Evolutionary conservation across 2,329 filamentous ascomycete genomes (phyloP).

Genomic region (Cordyceps tenuipes): DNA sequence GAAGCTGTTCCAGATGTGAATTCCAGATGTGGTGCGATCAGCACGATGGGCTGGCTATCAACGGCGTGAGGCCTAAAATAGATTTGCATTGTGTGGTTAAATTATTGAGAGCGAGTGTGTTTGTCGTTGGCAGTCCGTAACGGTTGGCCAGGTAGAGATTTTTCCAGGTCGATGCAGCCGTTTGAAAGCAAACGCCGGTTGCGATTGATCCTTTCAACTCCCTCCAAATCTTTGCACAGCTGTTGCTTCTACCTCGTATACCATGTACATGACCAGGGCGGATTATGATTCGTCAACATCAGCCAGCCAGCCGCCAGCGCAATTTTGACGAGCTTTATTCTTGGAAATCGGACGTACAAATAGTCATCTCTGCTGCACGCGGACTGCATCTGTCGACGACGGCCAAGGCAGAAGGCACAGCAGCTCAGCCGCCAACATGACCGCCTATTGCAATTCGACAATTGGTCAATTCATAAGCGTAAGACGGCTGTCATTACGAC

Average conservation of each 20-base stretch:
- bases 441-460: neutral
- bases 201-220: neutral
- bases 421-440: neutral
- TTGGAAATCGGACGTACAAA: neutral
- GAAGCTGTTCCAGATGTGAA: neutral
- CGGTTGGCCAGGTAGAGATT: neutral
- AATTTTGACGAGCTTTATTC: neutral
- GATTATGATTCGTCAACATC: too few relatives aligned
- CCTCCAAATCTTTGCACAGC: neutral
- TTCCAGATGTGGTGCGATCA: neutral
- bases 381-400: neutral
- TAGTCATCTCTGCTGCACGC: neutral
- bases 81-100: neutral
- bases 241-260: too few relatives aligned
- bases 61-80: neutral
- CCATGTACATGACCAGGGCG: too few relatives aligned
- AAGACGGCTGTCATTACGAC: slow-evolving; percentile 2
- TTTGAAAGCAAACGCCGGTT: too few relatives aligned
- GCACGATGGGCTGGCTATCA: neutral
- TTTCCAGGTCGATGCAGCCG: neutral
- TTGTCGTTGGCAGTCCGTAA: too few relatives aligned
- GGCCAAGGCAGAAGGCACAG: neutral
- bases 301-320: neutral
- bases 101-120: neutral
- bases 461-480: neutral